Conservation (phyloP, 1,284 basidiomycete species). For the Microbotryum lychnidis-dioicae region DNA sequence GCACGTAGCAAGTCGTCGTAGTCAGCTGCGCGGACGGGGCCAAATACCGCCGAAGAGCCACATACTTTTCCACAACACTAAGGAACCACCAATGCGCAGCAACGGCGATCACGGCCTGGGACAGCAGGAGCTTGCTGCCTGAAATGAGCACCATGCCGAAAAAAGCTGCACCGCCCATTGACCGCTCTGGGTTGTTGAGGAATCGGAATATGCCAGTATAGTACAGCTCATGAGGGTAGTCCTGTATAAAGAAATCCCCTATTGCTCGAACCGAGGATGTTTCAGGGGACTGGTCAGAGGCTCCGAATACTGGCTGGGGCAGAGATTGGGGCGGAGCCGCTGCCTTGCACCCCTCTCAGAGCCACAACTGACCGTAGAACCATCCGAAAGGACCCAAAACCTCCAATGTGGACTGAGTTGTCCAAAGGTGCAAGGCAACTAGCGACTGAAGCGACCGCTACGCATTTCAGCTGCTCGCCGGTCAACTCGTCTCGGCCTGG, state of each 20-base stretch:
- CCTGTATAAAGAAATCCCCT: conserved; percentile 84
- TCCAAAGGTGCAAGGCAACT: conserved; percentile 83
- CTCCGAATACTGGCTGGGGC: not conserved
- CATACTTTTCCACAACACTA: conserved; percentile 59
- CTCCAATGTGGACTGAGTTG: conserved; percentile 78
- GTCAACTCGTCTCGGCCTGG: not conserved
- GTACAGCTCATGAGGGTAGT: conserved; percentile 77
- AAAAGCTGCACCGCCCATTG: conserved; percentile 90
- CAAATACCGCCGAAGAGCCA: conserved; percentile 10
- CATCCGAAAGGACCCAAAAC: conserved; percentile 94
- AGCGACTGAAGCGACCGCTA: conserved; percentile 52
- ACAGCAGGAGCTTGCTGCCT: conserved; percentile 74
- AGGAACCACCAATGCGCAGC: conserved; percentile 47
- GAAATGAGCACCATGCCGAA: conserved; percentile 87
- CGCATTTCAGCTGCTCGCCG: conserved; percentile 5
- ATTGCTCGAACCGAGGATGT: conserved; percentile 29
- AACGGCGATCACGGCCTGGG: conserved; percentile 75
- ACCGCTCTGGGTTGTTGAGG: conserved; percentile 85
- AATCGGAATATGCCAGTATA: conserved; percentile 83
- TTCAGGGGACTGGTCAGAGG: not conserved
- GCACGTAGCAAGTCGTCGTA: not conserved
- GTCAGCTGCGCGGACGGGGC: not conserved
- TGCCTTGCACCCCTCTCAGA: not conserved
- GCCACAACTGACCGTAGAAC: conserved; percentile 65
- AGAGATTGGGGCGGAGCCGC: not conserved